Percentiles rank a stretch among this genome's conserved stretches.
phyloP scores from a whole-genome alignment of 2,329 filamentous ascomycete species.

The Fusarium marasasianum region DNA sequence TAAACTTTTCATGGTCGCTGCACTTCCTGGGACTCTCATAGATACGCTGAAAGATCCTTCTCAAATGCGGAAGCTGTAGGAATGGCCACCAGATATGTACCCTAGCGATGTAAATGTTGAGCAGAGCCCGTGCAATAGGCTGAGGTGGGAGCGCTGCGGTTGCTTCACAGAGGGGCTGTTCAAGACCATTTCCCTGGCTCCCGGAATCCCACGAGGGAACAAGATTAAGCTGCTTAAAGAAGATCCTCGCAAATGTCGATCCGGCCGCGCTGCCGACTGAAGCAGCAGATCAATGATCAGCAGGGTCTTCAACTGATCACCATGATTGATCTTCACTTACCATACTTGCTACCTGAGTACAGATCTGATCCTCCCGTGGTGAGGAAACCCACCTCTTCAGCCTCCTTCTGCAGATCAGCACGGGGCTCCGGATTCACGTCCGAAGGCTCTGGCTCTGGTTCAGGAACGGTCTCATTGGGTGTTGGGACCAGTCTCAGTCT shows the following conservation, averaged over 20 bases:
- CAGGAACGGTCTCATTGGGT: background rate
- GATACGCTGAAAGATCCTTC: background rate
- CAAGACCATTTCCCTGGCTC: background rate
- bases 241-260: constrained; percentile 5
- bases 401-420: background rate
- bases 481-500: background rate
- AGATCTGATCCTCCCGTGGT: background rate
- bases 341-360: background rate
- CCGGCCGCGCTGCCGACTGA: constrained; percentile 10
- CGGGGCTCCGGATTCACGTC: background rate
- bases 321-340: background rate
- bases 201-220: background rate
- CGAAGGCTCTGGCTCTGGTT: background rate
- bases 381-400: constrained; percentile 2
- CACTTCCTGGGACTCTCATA: background rate
- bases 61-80: background rate
- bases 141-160: background rate
- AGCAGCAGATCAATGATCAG: background rate
- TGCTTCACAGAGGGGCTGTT: background rate
- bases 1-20: background rate
- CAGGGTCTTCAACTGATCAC: too few relatives aligned
- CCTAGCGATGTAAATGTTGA: background rate
- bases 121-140: background rate
- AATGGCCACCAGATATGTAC: constrained; percentile 1
- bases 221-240: constrained; percentile 4